Evolutionary conservation across 2,329 filamentous ascomycete species (phyloP), one percentile per base, ranked within the genome.

Genomic region (Stachybotrys chartarum): DNA sequence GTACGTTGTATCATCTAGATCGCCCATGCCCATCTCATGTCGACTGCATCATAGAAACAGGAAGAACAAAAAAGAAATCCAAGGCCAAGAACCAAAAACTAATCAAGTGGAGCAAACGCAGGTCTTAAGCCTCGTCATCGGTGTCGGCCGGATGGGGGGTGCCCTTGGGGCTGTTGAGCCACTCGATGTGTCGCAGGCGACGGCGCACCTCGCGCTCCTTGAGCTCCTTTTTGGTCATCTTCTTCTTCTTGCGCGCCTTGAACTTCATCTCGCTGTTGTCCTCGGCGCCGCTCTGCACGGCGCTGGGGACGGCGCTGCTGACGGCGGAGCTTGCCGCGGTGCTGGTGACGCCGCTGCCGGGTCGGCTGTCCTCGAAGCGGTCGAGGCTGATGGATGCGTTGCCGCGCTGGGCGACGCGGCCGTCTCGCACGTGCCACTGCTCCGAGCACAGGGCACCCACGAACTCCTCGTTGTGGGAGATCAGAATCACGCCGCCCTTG

Each of bases 381-480:
- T 93, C 90, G 47, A 88, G 77, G 54, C 82, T 79, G 60, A 95
- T 79, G 56, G 90, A 86, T 2, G 86, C 76, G 69, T 86, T 84
- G 63, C 90, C 91, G 70, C 91, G 91, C 74, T 92, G 87, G 3
- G 90, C 88, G 58, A 99, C 87, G 52, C 88, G 86, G 2, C 94
- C 94, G 65, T 93, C 90, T 55, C 84, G 86, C 61, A 99, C 90
- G 73, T 95, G 89, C 90, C 94, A 96, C 75, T 97, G 92, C 78
- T 99, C 95, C 5, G 89, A 90, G 75, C 94, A 94, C 11, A 99
- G 85, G 3, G 93, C 93, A 57, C 93, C 92, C 53, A 99, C 92
- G 67, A 99, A 99, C 73, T 99, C 94, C 70, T 97, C 92, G 82
- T 99, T 97, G 77, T 99, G 94, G 59, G 92, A 97, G 74, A 99